phyloP scores from a whole-genome alignment of 208 protist species.

The Endotrypanum monterogeii region DNA sequence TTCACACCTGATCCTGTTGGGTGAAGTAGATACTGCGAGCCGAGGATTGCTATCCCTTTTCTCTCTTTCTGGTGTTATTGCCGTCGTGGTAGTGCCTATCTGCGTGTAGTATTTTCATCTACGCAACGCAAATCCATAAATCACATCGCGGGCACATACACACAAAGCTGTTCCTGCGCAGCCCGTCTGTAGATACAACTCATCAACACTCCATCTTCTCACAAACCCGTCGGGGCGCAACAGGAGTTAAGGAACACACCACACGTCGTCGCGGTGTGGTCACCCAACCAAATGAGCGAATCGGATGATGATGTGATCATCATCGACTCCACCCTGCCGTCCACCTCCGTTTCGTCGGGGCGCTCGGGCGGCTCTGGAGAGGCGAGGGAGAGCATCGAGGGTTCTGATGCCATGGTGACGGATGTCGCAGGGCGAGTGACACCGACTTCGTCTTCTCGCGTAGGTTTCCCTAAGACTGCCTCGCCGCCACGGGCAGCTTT shows the following conservation, averaged over 20 bases:
- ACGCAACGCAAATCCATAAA: too few relatives aligned
- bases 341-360: neutral
- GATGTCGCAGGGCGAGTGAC: neutral
- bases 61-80: neutral
- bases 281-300: neutral
- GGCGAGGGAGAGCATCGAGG: neutral
- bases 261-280: neutral
- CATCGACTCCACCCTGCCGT: slow-evolving; percentile 28
- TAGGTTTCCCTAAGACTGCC: neutral
- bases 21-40: neutral
- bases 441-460: neutral
- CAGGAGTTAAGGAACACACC: neutral
- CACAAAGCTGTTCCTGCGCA: too few relatives aligned
- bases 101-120: too few relatives aligned
- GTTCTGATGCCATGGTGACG: neutral
- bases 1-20: neutral
- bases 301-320: slow-evolving; percentile 30
- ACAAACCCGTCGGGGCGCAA: neutral
- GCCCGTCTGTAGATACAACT: too few relatives aligned
- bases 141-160: too few relatives aligned
- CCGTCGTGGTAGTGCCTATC: too few relatives aligned
- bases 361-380: neutral
- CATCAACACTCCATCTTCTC: neutral
- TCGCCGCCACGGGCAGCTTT: neutral
- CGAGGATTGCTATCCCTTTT: neutral